These are phyloP conservation scores for Hibiscus mutabilis DNA, from an alignment of 345 rosid genomes.

Conservation along the genomic window DNA sequence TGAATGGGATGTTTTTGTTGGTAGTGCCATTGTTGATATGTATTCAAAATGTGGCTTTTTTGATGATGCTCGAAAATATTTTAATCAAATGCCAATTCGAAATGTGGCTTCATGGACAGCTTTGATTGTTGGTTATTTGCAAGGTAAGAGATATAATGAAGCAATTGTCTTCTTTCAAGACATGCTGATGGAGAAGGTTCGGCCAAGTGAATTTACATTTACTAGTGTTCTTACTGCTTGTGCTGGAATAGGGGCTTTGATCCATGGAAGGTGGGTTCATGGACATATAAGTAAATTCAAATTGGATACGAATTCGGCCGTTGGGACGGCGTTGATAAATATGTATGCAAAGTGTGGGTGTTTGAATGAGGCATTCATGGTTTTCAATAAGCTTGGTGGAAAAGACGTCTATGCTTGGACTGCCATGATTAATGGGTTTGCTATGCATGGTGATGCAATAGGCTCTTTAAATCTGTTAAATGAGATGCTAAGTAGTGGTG, in stretches of 20 bases:
- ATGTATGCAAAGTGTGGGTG: slow-evolving; percentile 33
- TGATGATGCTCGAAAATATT: slow-evolving; percentile 26
- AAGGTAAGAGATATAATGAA: slow-evolving; percentile 22
- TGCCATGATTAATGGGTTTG: slow-evolving; percentile 46
- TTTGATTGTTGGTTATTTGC: slow-evolving; percentile 29
- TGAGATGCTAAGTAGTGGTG: slow-evolving; percentile 29
- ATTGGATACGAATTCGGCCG: slow-evolving; percentile 14
- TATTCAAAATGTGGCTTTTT: slow-evolving; percentile 23
- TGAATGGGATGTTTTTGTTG: slow-evolving; percentile 23
- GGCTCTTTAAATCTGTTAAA: slow-evolving; percentile 29
- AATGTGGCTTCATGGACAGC: slow-evolving; percentile 35
- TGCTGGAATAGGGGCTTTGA: slow-evolving; percentile 26
- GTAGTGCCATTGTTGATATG: slow-evolving; percentile 33
- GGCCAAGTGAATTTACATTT: slow-evolving; percentile 21
- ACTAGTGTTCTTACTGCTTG: slow-evolving; percentile 29
- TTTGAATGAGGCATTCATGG: slow-evolving; percentile 22
- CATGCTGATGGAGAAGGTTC: slow-evolving; percentile 23
- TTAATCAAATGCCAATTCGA: slow-evolving; percentile 26
- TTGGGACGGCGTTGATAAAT: slow-evolving; percentile 26
- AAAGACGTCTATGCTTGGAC: slow-evolving; percentile 34
- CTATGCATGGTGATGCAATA: slow-evolving; percentile 36
- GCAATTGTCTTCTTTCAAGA: slow-evolving; percentile 23
- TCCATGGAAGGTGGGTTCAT: slow-evolving; percentile 26
- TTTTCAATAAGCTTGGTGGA: slow-evolving; percentile 16
- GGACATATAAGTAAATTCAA: slow-evolving; percentile 11